Evolutionary conservation across 2,329 filamentous ascomycete species (phyloP).

Genomic region (Grosmannia serpens): DNA sequence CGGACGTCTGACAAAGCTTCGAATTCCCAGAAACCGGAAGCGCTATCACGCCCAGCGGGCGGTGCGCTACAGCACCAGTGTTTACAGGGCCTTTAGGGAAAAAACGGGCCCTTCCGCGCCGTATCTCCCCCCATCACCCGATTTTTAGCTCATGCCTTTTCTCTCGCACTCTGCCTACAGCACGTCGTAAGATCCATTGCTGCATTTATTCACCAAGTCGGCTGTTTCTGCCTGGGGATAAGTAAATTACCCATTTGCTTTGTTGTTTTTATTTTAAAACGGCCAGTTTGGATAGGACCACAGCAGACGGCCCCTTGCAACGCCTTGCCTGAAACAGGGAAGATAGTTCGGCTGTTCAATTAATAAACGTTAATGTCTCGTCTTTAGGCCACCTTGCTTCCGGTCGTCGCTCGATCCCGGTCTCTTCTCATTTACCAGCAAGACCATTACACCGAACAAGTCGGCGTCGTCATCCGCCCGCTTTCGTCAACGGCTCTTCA

Average conservation of each 20-base stretch:
- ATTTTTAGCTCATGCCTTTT: background rate
- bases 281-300: background rate
- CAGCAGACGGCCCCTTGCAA: background rate
- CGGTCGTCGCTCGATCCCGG: too few relatives aligned
- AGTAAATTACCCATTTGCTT: background rate
- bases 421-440: background rate
- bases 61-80: background rate
- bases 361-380: background rate
- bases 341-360: background rate
- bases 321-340: background rate
- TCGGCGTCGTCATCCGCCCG: background rate
- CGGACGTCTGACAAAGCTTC: background rate
- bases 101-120: background rate
- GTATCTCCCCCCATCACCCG: background rate
- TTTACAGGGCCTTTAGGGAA: background rate
- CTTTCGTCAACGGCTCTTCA: background rate
- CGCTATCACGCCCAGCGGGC: too few relatives aligned
- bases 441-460: background rate
- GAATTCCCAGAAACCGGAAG: background rate
- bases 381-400: too few relatives aligned
- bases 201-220: background rate
- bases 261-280: background rate
- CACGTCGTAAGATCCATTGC: background rate
- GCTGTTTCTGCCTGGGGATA: background rate
- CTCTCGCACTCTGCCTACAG: background rate